Evolutionary conservation across 1,139 yeast species (phyloP).

Genomic region (Groenewaldozyma sp.): DNA sequence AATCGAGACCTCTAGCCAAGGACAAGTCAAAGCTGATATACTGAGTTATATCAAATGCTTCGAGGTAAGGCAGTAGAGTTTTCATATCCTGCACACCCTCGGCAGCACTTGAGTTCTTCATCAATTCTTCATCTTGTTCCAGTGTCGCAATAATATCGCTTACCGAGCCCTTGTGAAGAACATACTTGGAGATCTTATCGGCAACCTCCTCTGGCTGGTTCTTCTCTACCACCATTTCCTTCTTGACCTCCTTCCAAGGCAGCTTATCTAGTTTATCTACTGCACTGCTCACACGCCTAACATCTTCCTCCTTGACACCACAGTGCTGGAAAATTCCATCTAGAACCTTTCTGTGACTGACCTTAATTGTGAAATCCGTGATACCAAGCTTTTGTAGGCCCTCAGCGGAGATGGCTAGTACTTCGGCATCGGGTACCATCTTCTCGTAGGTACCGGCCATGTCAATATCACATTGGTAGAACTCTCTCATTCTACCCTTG

Average conservation of each 20-base stretch:
- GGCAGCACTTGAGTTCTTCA: conserved; percentile 60
- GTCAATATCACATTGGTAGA: conserved; percentile 96
- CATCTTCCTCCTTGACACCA: conserved; percentile 91
- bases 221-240: conserved; percentile 87
- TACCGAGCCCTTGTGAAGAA: conserved; percentile 69
- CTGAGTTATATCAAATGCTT: conserved; percentile 62
- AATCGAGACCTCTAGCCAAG: conserved; percentile 93
- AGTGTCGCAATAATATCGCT: conserved; percentile 56
- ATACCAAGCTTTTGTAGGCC: conserved; percentile 80
- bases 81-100: conserved; percentile 77
- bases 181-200: conserved; percentile 84
- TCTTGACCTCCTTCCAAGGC: conserved; percentile 91
- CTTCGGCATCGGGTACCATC: conserved; percentile 95
- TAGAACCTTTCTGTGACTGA: conserved; percentile 88
- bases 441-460: conserved; percentile 85
- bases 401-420: conserved; percentile 69
- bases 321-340: conserved; percentile 94
- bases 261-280: conserved; percentile 92
- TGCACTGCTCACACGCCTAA: conserved; percentile 85
- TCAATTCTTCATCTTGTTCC: conserved; percentile 46
- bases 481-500: conserved; percentile 98
- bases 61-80: conserved; percentile 62
- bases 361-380: conserved; percentile 76
- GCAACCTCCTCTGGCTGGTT: conserved; percentile 86
- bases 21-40: conserved; percentile 81